Percentiles rank a stretch among this genome's conserved stretches.
Conservation (phyloP, 371 early-diverging fungal genomes). For the Rhizopus stolonifer region DNA sequence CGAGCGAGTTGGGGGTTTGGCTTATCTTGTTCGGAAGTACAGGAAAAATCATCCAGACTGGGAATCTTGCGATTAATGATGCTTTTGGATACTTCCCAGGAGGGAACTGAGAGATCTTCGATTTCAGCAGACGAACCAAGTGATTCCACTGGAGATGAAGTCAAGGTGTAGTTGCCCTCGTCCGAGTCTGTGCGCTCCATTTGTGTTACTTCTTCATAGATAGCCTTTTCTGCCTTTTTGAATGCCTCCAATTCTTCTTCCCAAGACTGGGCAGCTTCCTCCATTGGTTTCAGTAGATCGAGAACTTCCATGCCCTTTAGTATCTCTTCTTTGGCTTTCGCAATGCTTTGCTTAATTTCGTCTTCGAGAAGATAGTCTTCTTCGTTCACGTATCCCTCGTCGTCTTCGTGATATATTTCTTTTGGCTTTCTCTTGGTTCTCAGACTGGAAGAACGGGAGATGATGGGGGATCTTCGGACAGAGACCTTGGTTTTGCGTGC, state of each 20-base stretch:
- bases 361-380: slow-evolving; percentile 25
- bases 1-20: slow-evolving; percentile 45
- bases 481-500: slow-evolving; percentile 12
- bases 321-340: slow-evolving; percentile 64
- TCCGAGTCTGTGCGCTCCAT: slow-evolving; percentile 32
- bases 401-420: slow-evolving; percentile 25
- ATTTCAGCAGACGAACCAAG: slow-evolving; percentile 31
- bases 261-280: slow-evolving; percentile 42
- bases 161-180: slow-evolving; percentile 38
- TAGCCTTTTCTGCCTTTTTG: slow-evolving; percentile 36
- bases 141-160: slow-evolving; percentile 30
- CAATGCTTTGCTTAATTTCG: slow-evolving; percentile 55
- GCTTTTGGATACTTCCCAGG: slow-evolving; percentile 30
- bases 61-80: neutral
- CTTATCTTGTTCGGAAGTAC: slow-evolving; percentile 1
- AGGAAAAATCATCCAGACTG: neutral
- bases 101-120: slow-evolving; percentile 37
- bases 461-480: slow-evolving; percentile 12
- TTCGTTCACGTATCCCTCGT: slow-evolving; percentile 36
- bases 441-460: slow-evolving; percentile 22
- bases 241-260: slow-evolving; percentile 44
- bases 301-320: slow-evolving; percentile 56
- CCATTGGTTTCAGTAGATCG: slow-evolving; percentile 45
- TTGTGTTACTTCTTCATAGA: slow-evolving; percentile 25
- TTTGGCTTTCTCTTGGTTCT: slow-evolving; percentile 10